Base-by-base conservation (phyloP, 768 basidiomycete genomes). In the Russula compacta region DNA sequence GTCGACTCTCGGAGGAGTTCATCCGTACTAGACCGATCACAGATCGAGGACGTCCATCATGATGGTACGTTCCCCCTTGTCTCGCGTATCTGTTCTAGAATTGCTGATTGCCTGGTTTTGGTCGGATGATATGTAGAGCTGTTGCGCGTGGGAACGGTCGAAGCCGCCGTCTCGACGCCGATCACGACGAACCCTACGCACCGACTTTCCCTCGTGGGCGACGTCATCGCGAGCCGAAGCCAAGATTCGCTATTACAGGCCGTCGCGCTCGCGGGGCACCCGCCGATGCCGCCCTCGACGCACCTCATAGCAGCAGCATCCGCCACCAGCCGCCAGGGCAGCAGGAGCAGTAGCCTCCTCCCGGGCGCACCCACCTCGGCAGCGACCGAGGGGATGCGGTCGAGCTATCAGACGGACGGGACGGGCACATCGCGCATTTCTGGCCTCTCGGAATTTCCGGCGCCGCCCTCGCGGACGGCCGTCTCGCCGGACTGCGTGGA, bases 361-460 rank as follows among this genome's bases (percentile, higher is more conserved):
- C 51, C n/a, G 8, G 15, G 44, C 1, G 63, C 68, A 35, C 68
- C 71, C 1, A 46, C 64, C 29, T 71, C 76, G 6, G 63, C 75
- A 6, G 70, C 73, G 38, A 67, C 69, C 36, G 53, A 66, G 10
- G 53, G 36, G 44, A 64, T 75, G 5, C 78, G 80, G 12, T 75
- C 77, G 61, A 89, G 87, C 69, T 84, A 79, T 69, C 73, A 83
- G 76, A 89, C 87, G 9, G 70, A 67, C 36, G 78, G 77, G 2
- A 85, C 85, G 0, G 74, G 71, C 40, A 64, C 60, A 33, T 89
- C 87, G 0, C 78, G 78, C 35, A 89, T 89, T 77, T 88, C 87
- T 1, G 77, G 78, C 9, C 77, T 89, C 14, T 87, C 85, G 4
- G 87, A 88, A 67, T 89, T 89, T 69, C 87, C 87, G 1, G 72